Evolutionary conservation across 306 rosid species (phyloP), one percentile per base, ranked within the genome.

Genomic region (Dryas alaskensis): DNA sequence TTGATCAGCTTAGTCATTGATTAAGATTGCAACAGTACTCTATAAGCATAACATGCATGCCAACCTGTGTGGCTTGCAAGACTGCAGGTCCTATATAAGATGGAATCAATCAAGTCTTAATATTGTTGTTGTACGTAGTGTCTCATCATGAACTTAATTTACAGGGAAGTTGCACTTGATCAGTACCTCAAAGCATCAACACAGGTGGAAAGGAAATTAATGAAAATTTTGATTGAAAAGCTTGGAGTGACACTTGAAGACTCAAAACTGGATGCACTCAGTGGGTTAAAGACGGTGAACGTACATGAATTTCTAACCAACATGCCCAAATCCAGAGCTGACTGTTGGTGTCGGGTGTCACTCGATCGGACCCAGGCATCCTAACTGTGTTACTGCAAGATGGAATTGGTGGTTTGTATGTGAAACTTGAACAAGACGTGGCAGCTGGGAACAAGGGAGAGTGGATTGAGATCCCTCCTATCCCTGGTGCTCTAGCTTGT

Each of bases 251-350:
- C 73, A 22, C 6, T 75, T 7, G 86, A 79, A 8, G 87, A 84
- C 12, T 76, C 87, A 45, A 79, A 74, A 80, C 69, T 86, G 1
- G 87, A 90, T 22, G 49, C 63, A 1, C 70, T 88, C 19, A 4
- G 80, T 48, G 88, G 82, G 2, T 14, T 65, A 13, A 84, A 55
- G 58, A 79, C 73, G 84, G 88, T 86, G 19, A 84, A 84, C 84
- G n/a, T n/a, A n/a, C n/a, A 81, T 90, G 93, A 88, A 88, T 72
- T 88, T 53, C 76, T 90, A 88, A 52, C 91, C 96, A 22, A 19
- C 80, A 49, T 90, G 96, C 66, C 96, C 91, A n/a, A 75, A 83
- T 68, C 96, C 96, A 13, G 91, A 90, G 25, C 91, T 90, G 7
- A 86, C 96, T 2, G 87, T 90, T 0, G 96, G 91, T 4, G 89